A percentile compares a stretch with the other conserved stretches of the same genome.
These are phyloP conservation scores for Carex scoparia DNA, from an alignment of 176 grass and related monocot genomes.

Conservation along the genomic window DNA sequence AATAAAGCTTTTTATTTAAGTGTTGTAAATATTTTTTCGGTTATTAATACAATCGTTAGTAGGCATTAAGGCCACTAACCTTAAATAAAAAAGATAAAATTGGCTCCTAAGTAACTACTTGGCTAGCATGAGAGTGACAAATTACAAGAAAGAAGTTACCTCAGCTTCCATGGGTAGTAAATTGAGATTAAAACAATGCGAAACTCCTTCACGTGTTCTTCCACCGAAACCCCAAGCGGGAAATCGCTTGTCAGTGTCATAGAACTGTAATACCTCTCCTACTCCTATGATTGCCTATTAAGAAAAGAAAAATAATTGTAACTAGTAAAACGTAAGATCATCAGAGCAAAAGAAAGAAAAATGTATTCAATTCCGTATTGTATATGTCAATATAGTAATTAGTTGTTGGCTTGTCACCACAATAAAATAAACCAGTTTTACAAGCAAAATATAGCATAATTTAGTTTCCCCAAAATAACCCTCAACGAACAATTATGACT, in stretches of 20 bases:
- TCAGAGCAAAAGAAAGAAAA: background rate
- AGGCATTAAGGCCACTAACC: too few species aligned
- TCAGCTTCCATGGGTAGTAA: constrained; percentile 19
- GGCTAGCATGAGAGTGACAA: background rate
- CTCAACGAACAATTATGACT: background rate
- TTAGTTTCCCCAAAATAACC: background rate
- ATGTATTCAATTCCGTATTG: background rate
- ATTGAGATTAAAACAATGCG: constrained; percentile 94
- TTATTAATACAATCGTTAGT: too few species aligned
- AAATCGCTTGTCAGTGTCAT: constrained; percentile 76
- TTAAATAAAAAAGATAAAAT: background rate
- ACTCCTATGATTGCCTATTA: constrained; percentile 73
- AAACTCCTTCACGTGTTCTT: constrained; percentile 40
- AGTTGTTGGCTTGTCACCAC: background rate
- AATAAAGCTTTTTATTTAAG: too few species aligned
- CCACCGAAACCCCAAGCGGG: constrained; percentile 96
- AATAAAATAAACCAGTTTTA: background rate
- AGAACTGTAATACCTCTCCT: constrained; percentile 88
- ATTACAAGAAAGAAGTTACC: background rate
- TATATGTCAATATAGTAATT: background rate
- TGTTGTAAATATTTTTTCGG: too few species aligned
- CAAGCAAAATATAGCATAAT: background rate
- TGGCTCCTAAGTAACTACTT: background rate
- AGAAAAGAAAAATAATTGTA: background rate
- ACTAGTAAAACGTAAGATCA: background rate